Percentiles rank a stretch among this genome's conserved stretches.
phyloP scores from a whole-genome alignment of 2,329 filamentous ascomycete genomes.

The Colletotrichum abscissum region DNA sequence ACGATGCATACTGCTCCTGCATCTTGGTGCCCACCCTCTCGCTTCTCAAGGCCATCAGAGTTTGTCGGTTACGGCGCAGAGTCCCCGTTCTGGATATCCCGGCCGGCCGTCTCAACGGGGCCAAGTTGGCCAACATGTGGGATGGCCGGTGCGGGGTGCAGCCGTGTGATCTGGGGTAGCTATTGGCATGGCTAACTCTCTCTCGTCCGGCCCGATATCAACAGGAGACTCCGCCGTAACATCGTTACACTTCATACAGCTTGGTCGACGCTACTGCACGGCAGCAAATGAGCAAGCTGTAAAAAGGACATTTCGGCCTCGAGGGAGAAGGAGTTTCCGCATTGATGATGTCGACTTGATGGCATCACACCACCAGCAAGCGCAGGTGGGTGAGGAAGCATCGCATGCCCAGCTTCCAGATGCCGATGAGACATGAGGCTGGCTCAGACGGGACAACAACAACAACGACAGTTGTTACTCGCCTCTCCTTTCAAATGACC shows the following conservation, averaged over 20 bases:
- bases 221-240: slow-evolving; percentile 35
- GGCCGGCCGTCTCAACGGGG: slow-evolving; percentile 16
- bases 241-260: slow-evolving; percentile 14
- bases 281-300: not conserved
- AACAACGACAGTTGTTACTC: not conserved
- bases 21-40: slow-evolving; percentile 18
- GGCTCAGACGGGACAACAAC: not conserved
- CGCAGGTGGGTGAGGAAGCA: not conserved
- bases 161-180: slow-evolving; percentile 34
- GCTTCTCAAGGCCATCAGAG: slow-evolving; percentile 14
- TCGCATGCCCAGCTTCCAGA: not conserved
- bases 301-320: not conserved
- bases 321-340: not conserved
- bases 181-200: slow-evolving; percentile 15
- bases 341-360: slow-evolving; percentile 8
- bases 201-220: slow-evolving; percentile 32
- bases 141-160: slow-evolving; percentile 31
- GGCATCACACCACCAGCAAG: not conserved
- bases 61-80: slow-evolving; percentile 33
- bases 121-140: slow-evolving; percentile 12
- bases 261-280: slow-evolving; percentile 23
- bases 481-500: not conserved
- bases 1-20: slow-evolving; percentile 22
- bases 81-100: slow-evolving; percentile 26
- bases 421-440: not conserved